These are phyloP conservation scores for Alnus glutinosa DNA, from an alignment of 306 rosid species.

Conservation along the genomic window DNA sequence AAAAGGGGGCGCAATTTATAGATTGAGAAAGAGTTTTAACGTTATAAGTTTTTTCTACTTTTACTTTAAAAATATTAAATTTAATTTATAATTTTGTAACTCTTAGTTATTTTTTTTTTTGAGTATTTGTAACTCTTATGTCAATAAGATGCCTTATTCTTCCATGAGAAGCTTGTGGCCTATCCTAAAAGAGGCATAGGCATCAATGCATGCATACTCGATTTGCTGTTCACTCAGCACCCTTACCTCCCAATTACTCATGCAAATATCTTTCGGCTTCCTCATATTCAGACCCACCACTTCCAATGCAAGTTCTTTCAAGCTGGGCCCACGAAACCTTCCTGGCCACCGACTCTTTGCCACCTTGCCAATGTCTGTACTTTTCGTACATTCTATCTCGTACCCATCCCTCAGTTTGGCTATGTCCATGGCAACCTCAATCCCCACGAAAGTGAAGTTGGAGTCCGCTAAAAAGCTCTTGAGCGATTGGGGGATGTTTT, in stretches of 20 bases:
- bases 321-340: background rate
- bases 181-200: slow-evolving; percentile 36
- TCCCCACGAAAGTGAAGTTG: slow-evolving; percentile 27
- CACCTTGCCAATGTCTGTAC: slow-evolving; percentile 7
- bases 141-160: background rate
- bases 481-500: background rate
- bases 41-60: too few species aligned
- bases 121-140: too few species aligned
- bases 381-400: slow-evolving; percentile 9
- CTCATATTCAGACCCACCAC: slow-evolving; percentile 22
- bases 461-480: background rate
- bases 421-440: slow-evolving; percentile 11
- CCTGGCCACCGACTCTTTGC: slow-evolving; percentile 18
- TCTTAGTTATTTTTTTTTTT: too few species aligned
- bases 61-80: too few species aligned
- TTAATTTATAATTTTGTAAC: too few species aligned
- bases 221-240: slow-evolving; percentile 7
- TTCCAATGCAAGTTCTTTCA: slow-evolving; percentile 31
- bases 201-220: slow-evolving; percentile 39
- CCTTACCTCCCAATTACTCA: slow-evolving; percentile 13
- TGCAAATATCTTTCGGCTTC: slow-evolving; percentile 20
- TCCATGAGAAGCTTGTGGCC: slow-evolving; percentile 26
- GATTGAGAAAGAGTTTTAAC: too few species aligned
- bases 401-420: slow-evolving; percentile 6
- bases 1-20: too few species aligned